phyloP scores from a whole-genome alignment of 139 green algal species.

The Microglena sp. region DNA sequence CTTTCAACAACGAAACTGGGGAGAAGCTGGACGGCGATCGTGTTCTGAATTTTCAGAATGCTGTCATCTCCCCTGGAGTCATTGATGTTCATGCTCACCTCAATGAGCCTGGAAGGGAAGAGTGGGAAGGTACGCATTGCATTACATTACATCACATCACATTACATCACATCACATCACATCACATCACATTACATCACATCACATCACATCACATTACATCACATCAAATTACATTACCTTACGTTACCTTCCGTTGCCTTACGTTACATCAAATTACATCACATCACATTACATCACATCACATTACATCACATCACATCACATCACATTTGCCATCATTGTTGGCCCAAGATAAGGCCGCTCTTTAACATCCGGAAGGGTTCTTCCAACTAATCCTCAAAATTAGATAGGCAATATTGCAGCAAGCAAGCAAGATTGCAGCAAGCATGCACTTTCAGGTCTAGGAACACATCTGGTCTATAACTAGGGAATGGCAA shows the following conservation, averaged over 20 bases:
- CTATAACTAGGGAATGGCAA: too few species aligned
- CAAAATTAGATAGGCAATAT: too few species aligned
- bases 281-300: not conserved
- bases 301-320: not conserved
- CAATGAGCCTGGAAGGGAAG: slow-evolving; percentile 80
- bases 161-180: too few species aligned
- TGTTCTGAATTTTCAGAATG: slow-evolving; percentile 35
- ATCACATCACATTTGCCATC: too few species aligned
- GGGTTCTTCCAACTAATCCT: too few species aligned
- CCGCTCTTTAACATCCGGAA: too few species aligned
- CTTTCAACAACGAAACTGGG: not conserved
- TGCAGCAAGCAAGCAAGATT: too few species aligned
- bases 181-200: too few species aligned
- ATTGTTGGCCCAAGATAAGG: too few species aligned
- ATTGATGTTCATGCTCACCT: slow-evolving; percentile 91
- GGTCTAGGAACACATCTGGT: too few species aligned
- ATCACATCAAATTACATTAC: too few species aligned
- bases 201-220: not conserved
- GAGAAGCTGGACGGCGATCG: slow-evolving; percentile 3
- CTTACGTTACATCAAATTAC: not conserved
- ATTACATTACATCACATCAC: not conserved
- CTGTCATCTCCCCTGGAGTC: slow-evolving; percentile 73
- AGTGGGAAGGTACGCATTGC: slow-evolving; percentile 82
- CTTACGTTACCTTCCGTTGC: not conserved
- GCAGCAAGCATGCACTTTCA: too few species aligned